These are phyloP conservation scores for Phytophthora lateralis DNA, from an alignment of 352 stramenopile genomes.

Conservation along the genomic window DNA sequence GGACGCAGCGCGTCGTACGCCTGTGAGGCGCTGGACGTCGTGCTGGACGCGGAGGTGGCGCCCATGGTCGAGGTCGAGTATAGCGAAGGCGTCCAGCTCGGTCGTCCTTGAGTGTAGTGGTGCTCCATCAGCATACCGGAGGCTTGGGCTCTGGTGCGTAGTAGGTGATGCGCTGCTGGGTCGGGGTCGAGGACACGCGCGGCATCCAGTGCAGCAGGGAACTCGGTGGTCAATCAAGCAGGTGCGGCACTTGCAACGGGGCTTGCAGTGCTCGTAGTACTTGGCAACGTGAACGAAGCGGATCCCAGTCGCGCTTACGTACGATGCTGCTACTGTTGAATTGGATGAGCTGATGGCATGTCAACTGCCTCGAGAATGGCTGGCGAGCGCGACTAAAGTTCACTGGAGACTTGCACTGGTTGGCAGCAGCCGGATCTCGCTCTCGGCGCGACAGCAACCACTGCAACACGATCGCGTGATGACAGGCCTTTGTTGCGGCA, in stretches of 20 bases:
- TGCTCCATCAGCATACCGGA: conserved; percentile 37
- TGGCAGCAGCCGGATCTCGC: conserved; percentile 14
- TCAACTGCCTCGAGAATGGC: conserved; percentile 35
- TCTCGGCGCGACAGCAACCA: conserved; percentile 8
- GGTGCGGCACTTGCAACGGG: not conserved
- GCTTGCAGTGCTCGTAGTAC: not conserved
- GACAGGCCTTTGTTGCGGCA: conserved; percentile 2
- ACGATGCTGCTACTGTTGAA: conserved; percentile 38
- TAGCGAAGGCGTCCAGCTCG: conserved; percentile 31
- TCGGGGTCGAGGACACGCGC: conserved; percentile 22
- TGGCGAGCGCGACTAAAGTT: conserved; percentile 24
- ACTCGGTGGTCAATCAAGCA: conserved; percentile 12
- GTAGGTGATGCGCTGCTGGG: not conserved
- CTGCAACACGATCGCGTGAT: conserved; percentile 29
- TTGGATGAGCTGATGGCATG: conserved; percentile 45
- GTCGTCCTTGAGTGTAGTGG: conserved; percentile 30
- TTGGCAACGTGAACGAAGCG: conserved; percentile 23
- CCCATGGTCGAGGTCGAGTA: conserved; percentile 17
- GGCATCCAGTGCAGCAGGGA: conserved; percentile 9
- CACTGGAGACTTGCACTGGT: conserved; percentile 14
- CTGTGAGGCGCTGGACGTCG: conserved; percentile 6
- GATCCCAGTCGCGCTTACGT: conserved; percentile 22
- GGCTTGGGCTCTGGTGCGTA: not conserved
- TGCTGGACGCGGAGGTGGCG: not conserved
- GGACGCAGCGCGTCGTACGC: conserved; percentile 29